Evolutionary conservation across 345 rosid species (phyloP).

Genomic region (Camelina hispida): DNA sequence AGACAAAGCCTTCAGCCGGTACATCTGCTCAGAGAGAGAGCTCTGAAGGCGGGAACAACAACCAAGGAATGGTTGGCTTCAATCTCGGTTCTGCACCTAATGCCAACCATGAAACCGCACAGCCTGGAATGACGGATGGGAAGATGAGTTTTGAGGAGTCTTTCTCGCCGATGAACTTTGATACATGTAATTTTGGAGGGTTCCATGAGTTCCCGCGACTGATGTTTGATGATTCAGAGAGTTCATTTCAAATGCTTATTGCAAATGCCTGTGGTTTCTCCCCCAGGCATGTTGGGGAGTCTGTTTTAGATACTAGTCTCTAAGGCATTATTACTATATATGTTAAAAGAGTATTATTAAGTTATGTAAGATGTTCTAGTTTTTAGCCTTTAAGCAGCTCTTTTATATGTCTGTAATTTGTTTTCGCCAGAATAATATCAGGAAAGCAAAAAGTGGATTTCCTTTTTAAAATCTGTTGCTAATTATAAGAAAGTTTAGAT

Average conservation of each 20-base stretch:
- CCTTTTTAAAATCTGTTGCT: constrained; percentile 26
- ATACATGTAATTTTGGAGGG: constrained; percentile 77
- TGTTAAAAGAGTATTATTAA: not conserved
- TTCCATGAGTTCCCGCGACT: constrained; percentile 83
- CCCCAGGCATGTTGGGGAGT: constrained; percentile 59
- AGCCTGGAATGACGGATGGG: constrained; percentile 51
- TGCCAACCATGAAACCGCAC: constrained; percentile 47
- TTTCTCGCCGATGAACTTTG: constrained; percentile 76
- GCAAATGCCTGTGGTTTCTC: constrained; percentile 70
- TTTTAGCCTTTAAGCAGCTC: constrained; percentile 35
- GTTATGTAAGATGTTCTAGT: constrained; percentile 40
- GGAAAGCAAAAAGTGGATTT: constrained; percentile 32
- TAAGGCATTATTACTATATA: constrained; percentile 32
- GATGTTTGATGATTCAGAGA: constrained; percentile 78
- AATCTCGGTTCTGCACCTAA: constrained; percentile 47
- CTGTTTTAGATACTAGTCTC: constrained; percentile 44
- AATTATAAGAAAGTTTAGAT: constrained; percentile 24
- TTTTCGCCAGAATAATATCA: constrained; percentile 33
- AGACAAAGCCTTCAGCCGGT: constrained; percentile 49
- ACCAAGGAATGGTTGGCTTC: constrained; percentile 37
- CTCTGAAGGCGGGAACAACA: constrained; percentile 44
- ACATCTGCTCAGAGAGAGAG: constrained; percentile 52
- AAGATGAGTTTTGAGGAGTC: constrained; percentile 63
- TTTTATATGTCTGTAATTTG: constrained; percentile 36
- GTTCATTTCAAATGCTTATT: constrained; percentile 68